Evolutionary conservation across 2,329 filamentous ascomycete genomes (phyloP), one percentile per base, ranked within the genome.

Genomic region (Botryotinia convoluta): DNA sequence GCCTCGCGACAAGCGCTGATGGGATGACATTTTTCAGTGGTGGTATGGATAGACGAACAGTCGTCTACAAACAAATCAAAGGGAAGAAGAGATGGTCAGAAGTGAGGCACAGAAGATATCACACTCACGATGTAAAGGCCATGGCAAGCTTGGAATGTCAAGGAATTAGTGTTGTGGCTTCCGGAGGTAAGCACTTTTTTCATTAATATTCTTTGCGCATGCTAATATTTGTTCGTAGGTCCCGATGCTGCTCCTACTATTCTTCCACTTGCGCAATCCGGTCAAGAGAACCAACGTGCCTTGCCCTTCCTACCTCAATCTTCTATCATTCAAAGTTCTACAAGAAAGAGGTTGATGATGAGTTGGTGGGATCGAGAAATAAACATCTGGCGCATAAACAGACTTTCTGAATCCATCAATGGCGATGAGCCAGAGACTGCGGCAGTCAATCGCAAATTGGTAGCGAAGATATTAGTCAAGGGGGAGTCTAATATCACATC

Each of bases 311-410:
- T 99, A 22, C 95, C 96, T 3, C 95, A 97, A 80, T 86, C 88
- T 69, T 88, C 93, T 1, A 90, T 92, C 4, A 82, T 98, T 12
- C 85, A 89, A 51, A 95, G 93, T 77, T 92, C 95, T 5, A 85
- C 91, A 2, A 88, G 88, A 60, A 90, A 91, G 61, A 89, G 96
- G 67, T 84, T 98, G 35, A 84, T 99, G 39, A 89, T 96, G 79
- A 93, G 93, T 81, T 98, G 94, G 93, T 98, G 95, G 94, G 93
- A 95, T 76, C 88, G 92, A 72, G 93, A 97, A 81, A 86, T 98
- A 67, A 91, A 92, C 77, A 88, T 99, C 74, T 99, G 95, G 94
- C 88, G 86, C 59, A 83, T 92, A 35, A 77, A 70, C 48, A 79
- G 79, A 72, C 73, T 74, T 18, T 60, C 73, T 16, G 73, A 76